phyloP scores from a whole-genome alignment of 805 yeast genomes.

The Spathaspora girioi region DNA sequence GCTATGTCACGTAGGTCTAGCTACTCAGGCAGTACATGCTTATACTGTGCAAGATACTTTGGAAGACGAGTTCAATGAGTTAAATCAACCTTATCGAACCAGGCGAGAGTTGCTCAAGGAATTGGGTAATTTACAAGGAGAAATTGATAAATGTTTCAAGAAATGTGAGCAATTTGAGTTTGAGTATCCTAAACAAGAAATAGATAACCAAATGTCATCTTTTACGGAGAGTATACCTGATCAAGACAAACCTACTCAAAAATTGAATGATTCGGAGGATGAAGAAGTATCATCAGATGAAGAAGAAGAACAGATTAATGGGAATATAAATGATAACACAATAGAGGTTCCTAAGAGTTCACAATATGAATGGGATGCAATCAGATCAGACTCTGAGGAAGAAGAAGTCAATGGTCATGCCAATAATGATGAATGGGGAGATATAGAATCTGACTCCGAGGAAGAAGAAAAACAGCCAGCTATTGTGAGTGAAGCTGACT shows the following conservation, averaged over 20 bases:
- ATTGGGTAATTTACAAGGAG: slow-evolving; percentile 6
- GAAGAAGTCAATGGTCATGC: slow-evolving; percentile 1
- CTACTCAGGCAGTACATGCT: slow-evolving; percentile 14
- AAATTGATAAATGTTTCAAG: slow-evolving; percentile 12
- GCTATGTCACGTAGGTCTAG: slow-evolving; percentile 24
- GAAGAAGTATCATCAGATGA: neutral
- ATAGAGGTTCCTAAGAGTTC: neutral
- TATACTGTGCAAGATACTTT: slow-evolving; percentile 6
- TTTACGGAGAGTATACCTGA: slow-evolving; percentile 2
- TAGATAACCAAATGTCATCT: slow-evolving; percentile 10
- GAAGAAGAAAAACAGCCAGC: neutral
- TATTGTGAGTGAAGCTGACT: neutral
- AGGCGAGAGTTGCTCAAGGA: slow-evolving; percentile 9
- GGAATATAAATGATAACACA: neutral
- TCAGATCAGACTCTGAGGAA: slow-evolving; percentile 1
- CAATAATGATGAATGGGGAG: slow-evolving; percentile 2
- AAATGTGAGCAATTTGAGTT: slow-evolving; percentile 23
- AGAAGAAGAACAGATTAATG: slow-evolving; percentile 1
- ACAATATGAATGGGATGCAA: slow-evolving; percentile 1
- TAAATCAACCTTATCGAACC: slow-evolving; percentile 3
- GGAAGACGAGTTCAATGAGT: neutral
- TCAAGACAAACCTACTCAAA: neutral
- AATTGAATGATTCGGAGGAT: neutral
- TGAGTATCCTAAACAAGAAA: slow-evolving; percentile 19
- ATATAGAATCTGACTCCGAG: neutral